phyloP scores from a whole-genome alignment of 2,329 filamentous ascomycete species.

The Magnaporthiopsis incrustans region DNA sequence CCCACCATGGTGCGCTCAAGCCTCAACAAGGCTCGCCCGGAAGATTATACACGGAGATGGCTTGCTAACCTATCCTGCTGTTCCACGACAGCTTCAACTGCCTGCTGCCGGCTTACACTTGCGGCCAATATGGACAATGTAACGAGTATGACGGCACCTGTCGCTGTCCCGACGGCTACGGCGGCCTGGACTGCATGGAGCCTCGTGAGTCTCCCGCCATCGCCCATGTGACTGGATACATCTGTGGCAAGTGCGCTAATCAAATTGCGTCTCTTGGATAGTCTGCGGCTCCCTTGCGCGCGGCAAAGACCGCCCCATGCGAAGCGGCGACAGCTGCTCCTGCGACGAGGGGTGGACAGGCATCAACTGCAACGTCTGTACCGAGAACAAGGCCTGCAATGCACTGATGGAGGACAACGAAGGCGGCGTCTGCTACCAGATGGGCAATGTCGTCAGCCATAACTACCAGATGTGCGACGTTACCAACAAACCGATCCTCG shows the following conservation, averaged over 20 bases:
- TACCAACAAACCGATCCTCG: constrained; percentile 88
- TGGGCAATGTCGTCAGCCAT: constrained; percentile 82
- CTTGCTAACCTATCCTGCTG: constrained; percentile 37
- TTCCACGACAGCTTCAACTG: constrained; percentile 81
- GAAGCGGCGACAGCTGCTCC: constrained; percentile 47
- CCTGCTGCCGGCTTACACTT: constrained; percentile 84
- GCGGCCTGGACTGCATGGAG: constrained; percentile 84
- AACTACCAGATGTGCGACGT: constrained; percentile 98
- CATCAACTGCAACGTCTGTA: constrained; percentile 97
- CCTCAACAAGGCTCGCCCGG: constrained; percentile 3
- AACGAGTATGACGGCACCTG: constrained; percentile 90
- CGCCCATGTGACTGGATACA: not conserved
- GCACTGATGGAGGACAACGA: constrained; percentile 76
- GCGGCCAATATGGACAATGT: constrained; percentile 83
- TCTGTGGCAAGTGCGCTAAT: not conserved
- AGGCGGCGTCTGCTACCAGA: constrained; percentile 84
- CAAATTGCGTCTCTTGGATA: constrained; percentile 16
- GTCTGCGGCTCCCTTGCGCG: constrained; percentile 84
- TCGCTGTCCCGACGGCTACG: constrained; percentile 84
- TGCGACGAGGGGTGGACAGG: constrained; percentile 93
- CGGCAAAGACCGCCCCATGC: constrained; percentile 68
- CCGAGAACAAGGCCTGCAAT: constrained; percentile 73
- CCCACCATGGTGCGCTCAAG: constrained; percentile 58
- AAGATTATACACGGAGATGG: not conserved
- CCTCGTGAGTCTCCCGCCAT: constrained; percentile 48